phyloP scores from a whole-genome alignment of 148 eudicot species.

The Vaccinium myrtillus region DNA sequence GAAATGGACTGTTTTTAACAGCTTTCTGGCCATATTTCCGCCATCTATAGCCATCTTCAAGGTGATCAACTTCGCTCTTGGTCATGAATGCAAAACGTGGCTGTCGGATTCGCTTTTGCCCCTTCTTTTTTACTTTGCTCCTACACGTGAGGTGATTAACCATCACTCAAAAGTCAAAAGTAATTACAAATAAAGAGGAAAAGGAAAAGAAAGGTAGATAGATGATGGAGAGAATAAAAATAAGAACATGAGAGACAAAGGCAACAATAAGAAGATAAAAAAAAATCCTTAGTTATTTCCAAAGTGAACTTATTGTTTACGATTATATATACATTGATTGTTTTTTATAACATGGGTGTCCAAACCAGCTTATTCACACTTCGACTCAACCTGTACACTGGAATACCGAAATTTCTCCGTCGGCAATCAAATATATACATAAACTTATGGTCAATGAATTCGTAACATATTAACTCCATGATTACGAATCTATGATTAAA shows the following conservation, averaged over 20 bases:
- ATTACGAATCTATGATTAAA: background rate
- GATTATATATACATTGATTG: no score
- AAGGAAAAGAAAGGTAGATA: background rate
- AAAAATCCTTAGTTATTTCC: no score
- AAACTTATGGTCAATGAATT: no score
- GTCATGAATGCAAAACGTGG: conserved; percentile 93
- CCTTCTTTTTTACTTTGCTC: conserved; percentile 71
- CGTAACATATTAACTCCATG: background rate
- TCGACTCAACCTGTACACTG: no score
- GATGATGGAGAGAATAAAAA: background rate
- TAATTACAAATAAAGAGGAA: background rate
- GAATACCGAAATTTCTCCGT: no score
- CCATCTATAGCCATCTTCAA: conserved; percentile 98
- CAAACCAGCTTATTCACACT: no score
- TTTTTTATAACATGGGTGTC: no score
- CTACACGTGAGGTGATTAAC: conserved; percentile 23
- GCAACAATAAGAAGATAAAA: background rate
- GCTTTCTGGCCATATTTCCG: conserved; percentile 97
- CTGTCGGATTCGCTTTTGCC: conserved; percentile 73
- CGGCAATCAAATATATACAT: no score
- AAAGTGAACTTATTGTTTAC: no score
- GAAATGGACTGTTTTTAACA: conserved; percentile 95
- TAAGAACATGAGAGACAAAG: background rate
- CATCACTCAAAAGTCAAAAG: background rate
- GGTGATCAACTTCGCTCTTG: conserved; percentile 93